These are phyloP conservation scores for Cladosporium sp. DNA, from an alignment of 2,329 filamentous ascomycete species.

Conservation along the genomic window DNA sequence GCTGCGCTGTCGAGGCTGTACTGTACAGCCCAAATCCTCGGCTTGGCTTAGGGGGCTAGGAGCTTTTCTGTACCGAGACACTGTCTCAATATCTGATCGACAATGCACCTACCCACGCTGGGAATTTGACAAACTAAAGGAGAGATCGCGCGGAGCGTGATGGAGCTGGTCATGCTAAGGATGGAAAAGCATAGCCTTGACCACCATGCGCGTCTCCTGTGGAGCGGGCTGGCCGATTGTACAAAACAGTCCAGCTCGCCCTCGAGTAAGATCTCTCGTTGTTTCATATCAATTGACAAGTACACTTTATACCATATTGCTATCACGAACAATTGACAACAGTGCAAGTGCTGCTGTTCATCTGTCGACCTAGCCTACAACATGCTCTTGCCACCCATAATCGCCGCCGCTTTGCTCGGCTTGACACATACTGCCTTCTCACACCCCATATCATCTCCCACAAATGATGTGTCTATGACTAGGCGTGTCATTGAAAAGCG, in stretches of 20 bases:
- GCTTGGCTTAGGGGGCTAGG: conserved; percentile 1
- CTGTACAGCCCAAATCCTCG: background rate
- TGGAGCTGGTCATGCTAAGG: background rate
- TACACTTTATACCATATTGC: background rate
- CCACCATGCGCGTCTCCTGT: conserved; percentile 2
- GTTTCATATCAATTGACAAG: too few species aligned
- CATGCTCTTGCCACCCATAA: background rate
- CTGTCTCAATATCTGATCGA: conserved; percentile 6
- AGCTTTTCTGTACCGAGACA: conserved; percentile 8
- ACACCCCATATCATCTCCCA: background rate
- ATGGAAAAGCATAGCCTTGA: background rate
- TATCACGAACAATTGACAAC: background rate
- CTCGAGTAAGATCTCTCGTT: background rate
- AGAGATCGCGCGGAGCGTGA: conserved; percentile 9
- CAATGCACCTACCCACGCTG: background rate
- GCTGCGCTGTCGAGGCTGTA: background rate
- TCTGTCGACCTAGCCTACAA: background rate
- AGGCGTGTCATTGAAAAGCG: conserved; percentile 4
- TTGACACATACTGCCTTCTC: background rate
- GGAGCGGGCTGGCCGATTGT: background rate
- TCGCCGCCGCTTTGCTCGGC: background rate
- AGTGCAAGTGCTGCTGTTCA: background rate
- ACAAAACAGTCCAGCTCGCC: conserved; percentile 1
- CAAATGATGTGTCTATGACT: background rate
- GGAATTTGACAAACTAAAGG: background rate